phyloP scores from a whole-genome alignment of 805 yeast genomes.

The Ogataea trehalophila region DNA sequence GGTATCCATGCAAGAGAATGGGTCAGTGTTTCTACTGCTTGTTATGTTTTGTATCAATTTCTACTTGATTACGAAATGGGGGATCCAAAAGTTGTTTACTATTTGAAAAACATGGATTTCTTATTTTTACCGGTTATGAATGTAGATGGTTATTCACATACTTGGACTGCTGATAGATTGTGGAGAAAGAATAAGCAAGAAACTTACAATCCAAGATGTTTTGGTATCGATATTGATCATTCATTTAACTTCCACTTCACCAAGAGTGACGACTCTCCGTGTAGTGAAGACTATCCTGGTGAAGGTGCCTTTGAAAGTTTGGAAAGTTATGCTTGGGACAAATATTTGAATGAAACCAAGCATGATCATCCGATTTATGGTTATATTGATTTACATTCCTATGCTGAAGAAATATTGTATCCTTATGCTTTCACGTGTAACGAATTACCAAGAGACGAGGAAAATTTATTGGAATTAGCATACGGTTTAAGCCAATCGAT shows the following conservation, averaged over 20 bases:
- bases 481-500: slow-evolving; percentile 76
- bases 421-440: slow-evolving; percentile 82
- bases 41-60: slow-evolving; percentile 49
- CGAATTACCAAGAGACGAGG: slow-evolving; percentile 70
- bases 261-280: slow-evolving; percentile 56
- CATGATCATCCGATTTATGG: slow-evolving; percentile 62
- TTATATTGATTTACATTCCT: slow-evolving; percentile 78
- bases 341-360: slow-evolving; percentile 43
- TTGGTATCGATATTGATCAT: slow-evolving; percentile 84
- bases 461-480: slow-evolving; percentile 74
- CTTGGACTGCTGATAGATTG: slow-evolving; percentile 75
- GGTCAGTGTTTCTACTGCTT: slow-evolving; percentile 69
- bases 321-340: slow-evolving; percentile 49
- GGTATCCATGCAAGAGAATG: slow-evolving; percentile 92
- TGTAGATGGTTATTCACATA: slow-evolving; percentile 85
- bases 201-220: slow-evolving; percentile 59
- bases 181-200: slow-evolving; percentile 90
- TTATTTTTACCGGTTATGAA: slow-evolving; percentile 78
- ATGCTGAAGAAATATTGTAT: slow-evolving; percentile 75
- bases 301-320: slow-evolving; percentile 63
- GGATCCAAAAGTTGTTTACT: slow-evolving; percentile 37
- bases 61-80: slow-evolving; percentile 40
- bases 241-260: slow-evolving; percentile 76
- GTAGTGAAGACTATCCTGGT: slow-evolving; percentile 83
- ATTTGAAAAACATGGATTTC: slow-evolving; percentile 59